A percentile compares a stretch with the other conserved stretches of the same genome.
Evolutionary conservation across 192 early-diverging fungal species (phyloP).

Genomic region (Chytriomyces sp.): DNA sequence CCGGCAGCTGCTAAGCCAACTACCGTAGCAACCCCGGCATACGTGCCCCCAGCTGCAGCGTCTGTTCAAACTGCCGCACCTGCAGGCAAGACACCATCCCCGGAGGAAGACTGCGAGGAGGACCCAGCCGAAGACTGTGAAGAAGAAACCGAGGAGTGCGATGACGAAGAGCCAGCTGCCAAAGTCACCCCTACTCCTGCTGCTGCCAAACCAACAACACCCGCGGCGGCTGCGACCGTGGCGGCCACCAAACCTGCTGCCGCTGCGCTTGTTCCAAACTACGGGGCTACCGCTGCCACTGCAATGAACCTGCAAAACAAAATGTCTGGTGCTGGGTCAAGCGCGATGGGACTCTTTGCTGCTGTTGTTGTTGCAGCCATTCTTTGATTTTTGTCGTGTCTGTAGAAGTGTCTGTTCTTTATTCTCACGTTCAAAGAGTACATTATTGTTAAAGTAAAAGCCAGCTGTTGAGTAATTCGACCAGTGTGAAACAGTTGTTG

Average conservation of each 20-base stretch:
- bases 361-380: background rate
- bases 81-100: background rate
- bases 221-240: background rate
- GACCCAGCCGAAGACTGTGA: constrained; percentile 1
- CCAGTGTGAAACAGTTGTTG: too few relatives aligned
- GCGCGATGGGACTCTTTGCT: background rate
- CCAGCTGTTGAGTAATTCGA: background rate
- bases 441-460: background rate
- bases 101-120: background rate
- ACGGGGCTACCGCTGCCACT: background rate
- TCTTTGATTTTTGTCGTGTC: background rate
- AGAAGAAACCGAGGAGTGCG: background rate
- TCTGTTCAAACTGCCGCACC: background rate
- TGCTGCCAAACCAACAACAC: background rate
- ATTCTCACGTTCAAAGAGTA: background rate
- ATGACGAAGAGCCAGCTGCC: background rate
- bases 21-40: background rate
- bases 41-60: background rate
- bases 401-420: background rate
- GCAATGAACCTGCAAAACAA: background rate
- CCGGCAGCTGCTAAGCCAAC: background rate
- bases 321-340: background rate
- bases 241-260: background rate
- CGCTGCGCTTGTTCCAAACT: background rate
- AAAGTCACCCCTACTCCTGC: background rate